These are phyloP conservation scores for Aspergillus quadrilineatus DNA, from an alignment of 2,329 filamentous ascomycete genomes.

Conservation along the genomic window DNA sequence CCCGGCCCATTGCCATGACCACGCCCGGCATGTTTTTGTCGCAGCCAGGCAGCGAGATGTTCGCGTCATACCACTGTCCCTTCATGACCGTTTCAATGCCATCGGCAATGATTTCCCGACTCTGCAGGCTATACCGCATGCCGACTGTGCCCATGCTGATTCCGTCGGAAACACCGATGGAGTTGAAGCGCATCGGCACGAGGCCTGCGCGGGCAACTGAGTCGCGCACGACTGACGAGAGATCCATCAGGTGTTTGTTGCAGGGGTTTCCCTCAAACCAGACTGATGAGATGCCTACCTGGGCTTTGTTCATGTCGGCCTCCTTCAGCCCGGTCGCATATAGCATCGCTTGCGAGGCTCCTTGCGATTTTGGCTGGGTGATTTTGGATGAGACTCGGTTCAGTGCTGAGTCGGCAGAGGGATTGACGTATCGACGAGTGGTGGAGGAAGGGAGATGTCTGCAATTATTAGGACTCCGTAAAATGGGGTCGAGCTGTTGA, in stretches of 20 bases:
- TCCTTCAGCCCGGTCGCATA: slow-evolving; percentile 90
- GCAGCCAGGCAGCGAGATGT: slow-evolving; percentile 93
- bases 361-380: slow-evolving; percentile 97
- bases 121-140: slow-evolving; percentile 94
- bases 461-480: too few species aligned
- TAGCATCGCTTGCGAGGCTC: slow-evolving; percentile 97
- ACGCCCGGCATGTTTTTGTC: slow-evolving; percentile 99
- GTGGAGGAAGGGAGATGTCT: too few species aligned
- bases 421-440: too few species aligned
- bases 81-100: slow-evolving; percentile 99
- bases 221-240: slow-evolving; percentile 74
- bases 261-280: slow-evolving; percentile 99
- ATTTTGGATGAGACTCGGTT: slow-evolving; percentile 83
- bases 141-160: slow-evolving; percentile 98
- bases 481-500: too few species aligned
- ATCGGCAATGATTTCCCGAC: slow-evolving; percentile 93
- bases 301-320: slow-evolving; percentile 89
- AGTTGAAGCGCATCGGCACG: slow-evolving; percentile 97
- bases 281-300: slow-evolving; percentile 95
- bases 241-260: slow-evolving; percentile 96
- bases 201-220: slow-evolving; percentile 74
- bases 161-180: slow-evolving; percentile 92
- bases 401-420: too few species aligned
- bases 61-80: slow-evolving; percentile 97
- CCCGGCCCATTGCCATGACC: slow-evolving; percentile 86